Conservation (phyloP, 257 asterid genomes). For the Dorcoceras hygrometricum region DNA sequence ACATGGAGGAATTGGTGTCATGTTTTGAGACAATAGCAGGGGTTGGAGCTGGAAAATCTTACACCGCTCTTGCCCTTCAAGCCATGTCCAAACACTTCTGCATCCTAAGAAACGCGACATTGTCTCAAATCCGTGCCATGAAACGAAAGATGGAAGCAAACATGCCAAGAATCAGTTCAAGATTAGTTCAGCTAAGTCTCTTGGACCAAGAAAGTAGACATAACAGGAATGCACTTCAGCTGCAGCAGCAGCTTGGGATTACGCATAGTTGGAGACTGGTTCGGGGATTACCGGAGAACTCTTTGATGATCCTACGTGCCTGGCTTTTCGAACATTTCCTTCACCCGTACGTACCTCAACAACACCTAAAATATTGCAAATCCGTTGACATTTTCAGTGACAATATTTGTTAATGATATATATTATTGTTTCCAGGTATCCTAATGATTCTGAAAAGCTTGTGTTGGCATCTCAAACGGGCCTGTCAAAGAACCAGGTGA, state of each 20-base stretch:
- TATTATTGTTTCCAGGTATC: slow-evolving; percentile 52
- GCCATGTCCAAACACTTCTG: slow-evolving; percentile 90
- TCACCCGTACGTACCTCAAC: slow-evolving; percentile 59
- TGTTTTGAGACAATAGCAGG: slow-evolving; percentile 80
- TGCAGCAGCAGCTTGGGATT: slow-evolving; percentile 40
- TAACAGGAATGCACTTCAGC: slow-evolving; percentile 39
- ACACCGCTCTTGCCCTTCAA: slow-evolving; percentile 76
- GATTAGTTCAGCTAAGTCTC: slow-evolving; percentile 55
- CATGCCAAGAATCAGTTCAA: slow-evolving; percentile 54
- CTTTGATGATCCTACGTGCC: slow-evolving; percentile 76
- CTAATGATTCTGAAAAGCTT: slow-evolving; percentile 83
- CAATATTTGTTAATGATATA: neutral
- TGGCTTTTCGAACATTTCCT: slow-evolving; percentile 97
- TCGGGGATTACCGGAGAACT: slow-evolving; percentile 82
- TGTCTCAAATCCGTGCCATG: slow-evolving; percentile 48
- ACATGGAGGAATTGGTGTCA: slow-evolving; percentile 54
- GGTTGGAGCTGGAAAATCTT: slow-evolving; percentile 64
- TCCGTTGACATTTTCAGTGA: neutral
- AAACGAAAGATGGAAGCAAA: slow-evolving; percentile 46
- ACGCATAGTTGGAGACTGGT: slow-evolving; percentile 72
- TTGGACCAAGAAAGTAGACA: slow-evolving; percentile 51
- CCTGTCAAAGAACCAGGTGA: slow-evolving; percentile 86
- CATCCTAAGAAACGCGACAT: slow-evolving; percentile 55
- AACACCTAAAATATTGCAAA: too few species aligned
- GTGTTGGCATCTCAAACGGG: slow-evolving; percentile 89